A percentile compares a stretch with the other conserved stretches of the same genome.
phyloP scores from a whole-genome alignment of 208 protist species.

The Zelonia costaricensis region DNA sequence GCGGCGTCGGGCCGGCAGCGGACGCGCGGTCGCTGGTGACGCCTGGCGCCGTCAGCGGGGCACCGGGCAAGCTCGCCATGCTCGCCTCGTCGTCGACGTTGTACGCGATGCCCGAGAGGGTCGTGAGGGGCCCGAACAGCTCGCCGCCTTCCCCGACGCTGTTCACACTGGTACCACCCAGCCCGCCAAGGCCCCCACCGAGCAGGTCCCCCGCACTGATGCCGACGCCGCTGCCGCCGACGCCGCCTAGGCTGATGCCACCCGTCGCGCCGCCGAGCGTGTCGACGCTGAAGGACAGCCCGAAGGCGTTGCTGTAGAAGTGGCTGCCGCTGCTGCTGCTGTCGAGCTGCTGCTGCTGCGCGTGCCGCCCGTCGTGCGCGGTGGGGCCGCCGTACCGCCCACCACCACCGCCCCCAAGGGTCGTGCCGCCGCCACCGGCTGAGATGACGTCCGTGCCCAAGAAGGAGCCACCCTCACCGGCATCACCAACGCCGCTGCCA shows the following conservation, averaged over 20 bases:
- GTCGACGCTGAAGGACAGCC: constrained; percentile 1
- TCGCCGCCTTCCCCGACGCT: not conserved
- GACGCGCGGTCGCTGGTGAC: not conserved
- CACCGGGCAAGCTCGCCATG: not conserved
- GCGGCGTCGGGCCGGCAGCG: not conserved
- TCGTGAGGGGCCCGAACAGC: constrained; percentile 14
- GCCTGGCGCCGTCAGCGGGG: not conserved
- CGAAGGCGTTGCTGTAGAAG: not conserved
- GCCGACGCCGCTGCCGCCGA: no score
- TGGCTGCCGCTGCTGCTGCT: not conserved
- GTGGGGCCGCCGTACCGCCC: not conserved
- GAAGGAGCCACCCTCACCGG: no score
- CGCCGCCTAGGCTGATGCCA: not conserved
- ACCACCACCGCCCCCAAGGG: no score
- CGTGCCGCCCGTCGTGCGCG: no score
- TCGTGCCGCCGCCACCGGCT: no score
- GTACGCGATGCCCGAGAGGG: constrained; percentile 24
- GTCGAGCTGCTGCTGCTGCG: not conserved
- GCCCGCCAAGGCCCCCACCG: no score
- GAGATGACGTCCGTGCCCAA: no score
- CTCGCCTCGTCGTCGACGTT: constrained; percentile 29
- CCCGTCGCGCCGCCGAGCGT: not conserved
- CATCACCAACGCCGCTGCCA: no score
- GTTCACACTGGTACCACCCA: no score
- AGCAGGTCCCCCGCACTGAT: no score